Conservation (phyloP, 2,329 filamentous ascomycete genomes). For the Stenocarpella maydis region DNA sequence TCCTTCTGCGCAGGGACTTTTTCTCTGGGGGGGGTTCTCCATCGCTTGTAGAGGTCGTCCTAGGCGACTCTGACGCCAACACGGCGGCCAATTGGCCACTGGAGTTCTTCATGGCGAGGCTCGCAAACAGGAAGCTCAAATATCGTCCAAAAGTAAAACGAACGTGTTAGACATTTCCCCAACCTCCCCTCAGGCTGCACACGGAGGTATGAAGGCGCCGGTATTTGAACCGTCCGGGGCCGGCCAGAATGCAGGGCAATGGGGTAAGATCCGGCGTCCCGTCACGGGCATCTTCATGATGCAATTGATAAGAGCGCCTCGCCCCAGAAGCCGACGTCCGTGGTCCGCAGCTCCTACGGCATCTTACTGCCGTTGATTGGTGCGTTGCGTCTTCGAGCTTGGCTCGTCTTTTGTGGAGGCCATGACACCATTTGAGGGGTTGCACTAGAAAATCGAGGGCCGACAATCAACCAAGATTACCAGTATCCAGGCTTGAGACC, state of each 20-base stretch:
- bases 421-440: constrained; percentile 34
- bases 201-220: not conserved
- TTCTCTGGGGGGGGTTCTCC: constrained; percentile 15
- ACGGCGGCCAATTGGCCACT: not conserved
- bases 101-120: constrained; percentile 8
- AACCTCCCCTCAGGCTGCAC: rapidly evolving
- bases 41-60: not conserved
- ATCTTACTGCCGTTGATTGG: constrained; percentile 24
- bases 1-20: constrained; percentile 34
- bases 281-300: constrained; percentile 22
- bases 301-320: constrained; percentile 24
- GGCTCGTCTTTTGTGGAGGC: constrained; percentile 30
- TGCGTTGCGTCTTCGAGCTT: not conserved
- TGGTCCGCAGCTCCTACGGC: not conserved
- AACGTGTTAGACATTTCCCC: not conserved
- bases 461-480: not conserved
- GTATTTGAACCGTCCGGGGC: not conserved
- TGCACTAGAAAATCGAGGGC: not conserved
- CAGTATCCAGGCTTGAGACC: not conserved
- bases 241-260: not conserved
- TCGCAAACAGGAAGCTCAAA: no score
- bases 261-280: not conserved
- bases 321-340: not conserved
- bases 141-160: not conserved
- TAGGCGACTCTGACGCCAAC: not conserved